Base-by-base conservation (phyloP, 2,329 filamentous ascomycete species). In the Aspergillus versicolor region DNA sequence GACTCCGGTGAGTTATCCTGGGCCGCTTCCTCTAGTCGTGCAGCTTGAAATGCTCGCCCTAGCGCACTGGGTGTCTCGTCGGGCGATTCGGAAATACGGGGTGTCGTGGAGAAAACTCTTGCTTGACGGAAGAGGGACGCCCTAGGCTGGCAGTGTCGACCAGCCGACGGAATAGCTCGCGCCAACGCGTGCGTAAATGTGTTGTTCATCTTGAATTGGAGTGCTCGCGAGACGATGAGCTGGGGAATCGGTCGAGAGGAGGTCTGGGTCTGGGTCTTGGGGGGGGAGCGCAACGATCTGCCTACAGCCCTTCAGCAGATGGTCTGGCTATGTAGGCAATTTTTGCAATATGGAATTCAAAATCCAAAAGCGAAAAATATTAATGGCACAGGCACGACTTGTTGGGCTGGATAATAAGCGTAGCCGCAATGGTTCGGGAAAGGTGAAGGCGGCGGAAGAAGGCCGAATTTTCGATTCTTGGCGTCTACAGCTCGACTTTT, bases 391-490 rank as follows among this genome's bases (percentile, higher is more conserved):
- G 50, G 19, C 21, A 34, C 37, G n/a, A 37, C 24, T 17, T 37
- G 34, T 17, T 47, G 30, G 34, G 30, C 21, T 38, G 27, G 30
- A 44, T 17, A 22, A 22, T 19, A 48, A 43, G 15, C n/a, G 52
- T 42, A 43, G 51, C 45, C 45, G 50, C 47, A 42, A 45, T 61
- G 55, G 57, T 53, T 56, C 59, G 61, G 59, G 58, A 65, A 65
- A 63, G 62, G 64, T 65, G 58, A 67, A 56, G 62, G 60, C 61
- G 62, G 61, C 62, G 63, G 62, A 65, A 64, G 58, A 62, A 64
- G 67, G 62, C 65, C 67, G 67, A 64, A 67, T 70, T 73, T 73
- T 72, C 63, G 67, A 68, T 64, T 69, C 71, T 73, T 73, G 71
- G 71, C 71, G 54, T 49, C 54, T 53, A 54, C 64, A 67, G 64